phyloP scores from a whole-genome alignment of 495 filamentous ascomycete species.

The Cercophora newfieldiana region DNA sequence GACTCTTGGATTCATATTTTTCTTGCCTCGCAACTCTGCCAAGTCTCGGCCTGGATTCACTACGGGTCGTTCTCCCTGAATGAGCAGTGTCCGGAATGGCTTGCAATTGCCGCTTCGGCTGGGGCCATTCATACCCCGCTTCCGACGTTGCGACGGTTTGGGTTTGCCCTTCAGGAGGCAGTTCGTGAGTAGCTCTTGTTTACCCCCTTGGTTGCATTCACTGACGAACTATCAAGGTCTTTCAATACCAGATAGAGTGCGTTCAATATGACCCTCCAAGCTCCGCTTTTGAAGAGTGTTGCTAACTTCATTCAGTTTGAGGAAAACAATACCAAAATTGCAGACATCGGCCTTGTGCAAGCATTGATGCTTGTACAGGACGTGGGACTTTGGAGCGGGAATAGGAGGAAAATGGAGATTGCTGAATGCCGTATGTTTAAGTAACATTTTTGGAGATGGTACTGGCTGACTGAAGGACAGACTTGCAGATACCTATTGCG shows the following conservation, averaged over 20 bases:
- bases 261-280: neutral
- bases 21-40: slow-evolving; percentile 50
- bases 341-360: slow-evolving; percentile 57
- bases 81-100: slow-evolving; percentile 54
- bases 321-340: slow-evolving; percentile 56
- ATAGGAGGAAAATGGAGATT: slow-evolving; percentile 67
- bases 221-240: slow-evolving; percentile 21
- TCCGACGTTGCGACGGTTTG: slow-evolving; percentile 60
- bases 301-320: slow-evolving; percentile 45
- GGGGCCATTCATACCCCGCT: slow-evolving; percentile 57
- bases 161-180: slow-evolving; percentile 62
- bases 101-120: slow-evolving; percentile 54
- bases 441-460: no score
- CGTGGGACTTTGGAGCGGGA: slow-evolving; percentile 66
- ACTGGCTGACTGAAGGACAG: slow-evolving; percentile 15
- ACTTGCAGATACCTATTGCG: slow-evolving; percentile 32
- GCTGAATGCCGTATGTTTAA: slow-evolving; percentile 53
- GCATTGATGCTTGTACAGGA: slow-evolving; percentile 56
- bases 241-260: slow-evolving; percentile 45
- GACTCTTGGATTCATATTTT: slow-evolving; percentile 63
- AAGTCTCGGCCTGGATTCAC: slow-evolving; percentile 59
- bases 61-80: slow-evolving; percentile 55
- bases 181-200: slow-evolving; percentile 40
- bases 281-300: neutral
- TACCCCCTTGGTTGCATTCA: neutral